These are phyloP conservation scores for Oryza meyeriana DNA, from an alignment of 176 grass and related monocot species.

Conservation along the genomic window DNA sequence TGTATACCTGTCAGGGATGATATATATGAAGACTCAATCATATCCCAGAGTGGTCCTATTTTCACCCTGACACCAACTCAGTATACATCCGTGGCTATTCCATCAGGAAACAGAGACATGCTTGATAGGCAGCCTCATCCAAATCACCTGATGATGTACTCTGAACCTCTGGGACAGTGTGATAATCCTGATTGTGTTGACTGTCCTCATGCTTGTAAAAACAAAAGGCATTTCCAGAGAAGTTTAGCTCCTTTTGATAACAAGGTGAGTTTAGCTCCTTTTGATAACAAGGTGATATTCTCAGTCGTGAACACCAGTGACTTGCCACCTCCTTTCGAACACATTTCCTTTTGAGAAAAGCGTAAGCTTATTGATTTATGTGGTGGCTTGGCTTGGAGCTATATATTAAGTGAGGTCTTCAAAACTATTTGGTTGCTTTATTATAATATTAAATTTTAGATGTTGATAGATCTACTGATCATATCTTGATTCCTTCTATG, in stretches of 20 bases:
- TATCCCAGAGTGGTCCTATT: constrained; percentile 57
- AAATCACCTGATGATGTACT: constrained; percentile 61
- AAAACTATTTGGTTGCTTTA: not conserved
- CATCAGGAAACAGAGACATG: constrained; percentile 31
- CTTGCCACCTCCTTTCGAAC: not conserved
- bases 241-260: constrained; percentile 43
- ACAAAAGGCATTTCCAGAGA: constrained; percentile 47
- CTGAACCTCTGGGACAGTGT: constrained; percentile 70
- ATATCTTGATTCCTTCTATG: not conserved
- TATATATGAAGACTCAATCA: constrained; percentile 38
- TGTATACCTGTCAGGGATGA: constrained; percentile 56
- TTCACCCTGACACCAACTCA: constrained; percentile 35
- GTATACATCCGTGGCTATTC: constrained; percentile 26
- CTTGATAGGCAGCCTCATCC: constrained; percentile 28
- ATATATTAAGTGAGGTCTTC: not conserved
- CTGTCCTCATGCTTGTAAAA: constrained; percentile 74
- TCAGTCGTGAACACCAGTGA: not conserved
- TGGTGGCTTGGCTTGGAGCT: not conserved
- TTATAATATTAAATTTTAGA: not conserved
- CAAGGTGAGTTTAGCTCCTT: constrained; percentile 52
- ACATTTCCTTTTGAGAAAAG: not conserved
- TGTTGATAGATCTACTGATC: no score
- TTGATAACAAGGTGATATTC: constrained; percentile 59
- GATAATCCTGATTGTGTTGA: constrained; percentile 75
- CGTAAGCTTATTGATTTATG: not conserved